Evolutionary conservation across 306 rosid species (phyloP).

Genomic region (Cajanus cajan): DNA sequence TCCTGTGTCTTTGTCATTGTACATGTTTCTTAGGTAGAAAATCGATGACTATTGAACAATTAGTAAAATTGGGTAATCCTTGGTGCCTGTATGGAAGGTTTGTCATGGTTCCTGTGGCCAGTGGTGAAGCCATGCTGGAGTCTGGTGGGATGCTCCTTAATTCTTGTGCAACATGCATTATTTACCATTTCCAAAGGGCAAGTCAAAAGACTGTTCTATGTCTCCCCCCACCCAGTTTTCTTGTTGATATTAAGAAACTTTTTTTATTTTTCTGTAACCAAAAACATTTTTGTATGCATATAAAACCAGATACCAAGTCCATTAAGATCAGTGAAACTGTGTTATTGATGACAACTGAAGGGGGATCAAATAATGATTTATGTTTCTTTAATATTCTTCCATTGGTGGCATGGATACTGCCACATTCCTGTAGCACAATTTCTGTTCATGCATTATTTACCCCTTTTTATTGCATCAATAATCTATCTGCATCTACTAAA

Average conservation of each 20-base stretch:
- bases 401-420: neutral
- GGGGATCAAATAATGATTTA: neutral
- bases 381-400: neutral
- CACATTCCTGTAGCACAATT: neutral
- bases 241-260: neutral
- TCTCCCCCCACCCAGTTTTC: neutral
- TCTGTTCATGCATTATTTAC: neutral
- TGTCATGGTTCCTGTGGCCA: neutral
- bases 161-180: neutral
- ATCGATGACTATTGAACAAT: neutral
- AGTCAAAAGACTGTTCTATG: neutral
- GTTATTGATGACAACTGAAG: neutral
- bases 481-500: neutral
- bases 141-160: neutral
- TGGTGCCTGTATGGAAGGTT: neutral
- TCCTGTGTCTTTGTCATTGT: neutral
- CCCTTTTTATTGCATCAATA: neutral
- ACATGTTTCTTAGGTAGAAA: slow-evolving; percentile 5
- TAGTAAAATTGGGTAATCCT: neutral
- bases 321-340: neutral
- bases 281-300: neutral
- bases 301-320: neutral
- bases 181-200: neutral
- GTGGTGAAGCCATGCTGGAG: neutral
- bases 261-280: neutral